A percentile compares a stretch with the other conserved stretches of the same genome.
Evolutionary conservation across 768 basidiomycete species (phyloP).

Genomic region (Agaricus blazei): DNA sequence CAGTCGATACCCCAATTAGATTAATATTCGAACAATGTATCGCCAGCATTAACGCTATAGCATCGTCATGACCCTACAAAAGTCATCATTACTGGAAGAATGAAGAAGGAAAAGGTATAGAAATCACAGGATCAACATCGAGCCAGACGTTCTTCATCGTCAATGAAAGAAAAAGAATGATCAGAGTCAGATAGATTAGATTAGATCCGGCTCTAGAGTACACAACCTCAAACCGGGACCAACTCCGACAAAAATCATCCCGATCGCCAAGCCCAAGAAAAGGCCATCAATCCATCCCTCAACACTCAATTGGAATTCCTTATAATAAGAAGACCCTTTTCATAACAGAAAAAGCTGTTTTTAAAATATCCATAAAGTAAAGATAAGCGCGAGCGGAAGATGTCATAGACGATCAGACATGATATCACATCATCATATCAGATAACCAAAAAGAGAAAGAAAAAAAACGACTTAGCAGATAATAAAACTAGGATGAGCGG

Average conservation of each 20-base stretch:
- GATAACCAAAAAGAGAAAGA: not conserved
- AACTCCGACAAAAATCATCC: no score
- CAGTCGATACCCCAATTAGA: constrained; percentile 82
- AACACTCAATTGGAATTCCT: not conserved
- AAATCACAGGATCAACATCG: constrained; percentile 56
- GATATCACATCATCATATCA: not conserved
- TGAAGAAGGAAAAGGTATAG: not conserved
- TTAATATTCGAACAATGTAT: constrained; percentile 58
- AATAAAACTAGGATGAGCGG: not conserved
- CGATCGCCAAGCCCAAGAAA: no score
- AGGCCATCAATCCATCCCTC: no score
- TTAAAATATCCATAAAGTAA: not conserved
- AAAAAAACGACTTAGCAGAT: not conserved
- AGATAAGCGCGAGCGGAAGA: not conserved
- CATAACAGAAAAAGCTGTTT: not conserved
- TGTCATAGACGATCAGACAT: not conserved
- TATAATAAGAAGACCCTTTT: no score
- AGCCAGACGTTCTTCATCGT: constrained; percentile 47
- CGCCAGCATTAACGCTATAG: constrained; percentile 76
- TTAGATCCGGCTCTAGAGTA: not conserved
- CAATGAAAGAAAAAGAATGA: no score
- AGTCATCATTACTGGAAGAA: no score
- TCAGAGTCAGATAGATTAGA: not conserved
- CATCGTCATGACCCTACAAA: constrained; percentile 85
- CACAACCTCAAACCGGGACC: no score